Conservation (phyloP, 441 rosid species). For the Pelargonium australe region DNA sequence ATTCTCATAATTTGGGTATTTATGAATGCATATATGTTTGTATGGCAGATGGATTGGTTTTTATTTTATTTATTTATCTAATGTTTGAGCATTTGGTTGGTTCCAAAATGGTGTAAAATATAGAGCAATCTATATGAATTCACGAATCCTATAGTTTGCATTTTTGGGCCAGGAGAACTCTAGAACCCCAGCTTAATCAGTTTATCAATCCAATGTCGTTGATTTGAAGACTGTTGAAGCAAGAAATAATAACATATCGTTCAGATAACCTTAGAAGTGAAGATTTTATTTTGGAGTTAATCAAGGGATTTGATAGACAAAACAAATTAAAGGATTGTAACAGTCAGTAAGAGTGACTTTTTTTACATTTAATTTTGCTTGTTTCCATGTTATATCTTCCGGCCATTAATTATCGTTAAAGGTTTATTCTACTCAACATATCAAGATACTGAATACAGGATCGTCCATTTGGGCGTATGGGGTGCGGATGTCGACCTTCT, state of each 20-base stretch:
- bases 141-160: no score
- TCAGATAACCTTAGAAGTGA: no score
- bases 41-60: no score
- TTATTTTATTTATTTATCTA: neutral
- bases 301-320: neutral
- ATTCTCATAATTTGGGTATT: neutral
- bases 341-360: neutral
- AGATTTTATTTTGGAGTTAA: neutral
- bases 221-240: no score
- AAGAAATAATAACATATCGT: no score
- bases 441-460: neutral
- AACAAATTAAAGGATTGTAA: neutral
- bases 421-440: neutral
- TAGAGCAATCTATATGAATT: no score
- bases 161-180: no score
- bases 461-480: neutral
- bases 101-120: neutral
- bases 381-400: neutral
- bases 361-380: neutral
- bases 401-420: neutral
- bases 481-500: neutral
- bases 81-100: conserved; percentile 1
- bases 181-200: no score
- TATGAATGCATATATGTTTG: neutral
- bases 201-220: no score